Evolutionary conservation across 176 grass and related monocot species (phyloP).

Genomic region (Lolium multiflorum): DNA sequence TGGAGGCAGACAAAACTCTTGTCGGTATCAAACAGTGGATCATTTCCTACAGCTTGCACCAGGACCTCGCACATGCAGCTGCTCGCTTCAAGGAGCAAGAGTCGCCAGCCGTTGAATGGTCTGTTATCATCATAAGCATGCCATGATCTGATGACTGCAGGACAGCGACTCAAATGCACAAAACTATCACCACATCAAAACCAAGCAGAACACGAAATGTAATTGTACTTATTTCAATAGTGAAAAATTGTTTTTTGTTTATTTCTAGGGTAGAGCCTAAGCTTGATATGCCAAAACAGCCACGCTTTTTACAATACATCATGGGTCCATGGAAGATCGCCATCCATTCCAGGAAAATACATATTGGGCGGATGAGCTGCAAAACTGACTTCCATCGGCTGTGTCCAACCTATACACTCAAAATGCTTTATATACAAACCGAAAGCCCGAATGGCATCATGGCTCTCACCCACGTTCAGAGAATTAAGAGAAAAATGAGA

Average conservation of each 20-base stretch:
- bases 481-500: background rate
- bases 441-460: conserved; percentile 10
- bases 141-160: background rate
- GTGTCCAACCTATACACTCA: conserved; percentile 35
- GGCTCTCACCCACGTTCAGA: background rate
- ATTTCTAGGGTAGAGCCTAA: background rate
- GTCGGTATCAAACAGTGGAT: background rate
- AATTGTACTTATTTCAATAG: background rate
- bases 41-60: background rate
- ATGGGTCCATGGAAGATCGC: background rate
- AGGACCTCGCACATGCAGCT: conserved; percentile 2
- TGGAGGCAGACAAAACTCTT: conserved; percentile 20
- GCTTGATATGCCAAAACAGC: background rate
- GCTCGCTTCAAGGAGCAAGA: background rate
- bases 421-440: conserved; percentile 44
- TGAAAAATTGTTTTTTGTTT: background rate
- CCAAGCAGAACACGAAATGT: background rate
- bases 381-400: conserved; percentile 39
- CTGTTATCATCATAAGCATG: background rate
- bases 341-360: background rate
- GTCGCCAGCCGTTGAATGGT: background rate
- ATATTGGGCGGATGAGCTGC: background rate
- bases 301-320: conserved; percentile 15
- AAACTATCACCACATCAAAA: background rate
- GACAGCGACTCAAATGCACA: background rate